Evolutionary conservation across 352 stramenopile genomes (phyloP).

Genomic region (Phytophthora multivora): DNA sequence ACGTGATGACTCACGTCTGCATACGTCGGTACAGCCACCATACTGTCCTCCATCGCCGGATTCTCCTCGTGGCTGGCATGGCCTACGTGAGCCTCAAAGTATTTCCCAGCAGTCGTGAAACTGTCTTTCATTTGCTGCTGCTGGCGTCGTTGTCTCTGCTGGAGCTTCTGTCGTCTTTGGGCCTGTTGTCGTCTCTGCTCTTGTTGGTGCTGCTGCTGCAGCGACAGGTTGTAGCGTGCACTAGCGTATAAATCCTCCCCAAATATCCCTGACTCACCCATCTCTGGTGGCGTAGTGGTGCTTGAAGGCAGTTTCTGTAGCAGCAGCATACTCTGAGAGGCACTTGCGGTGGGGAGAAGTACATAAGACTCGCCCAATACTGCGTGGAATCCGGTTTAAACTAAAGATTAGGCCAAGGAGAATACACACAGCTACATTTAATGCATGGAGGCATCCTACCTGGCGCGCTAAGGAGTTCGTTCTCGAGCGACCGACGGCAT

Average conservation of each 20-base stretch:
- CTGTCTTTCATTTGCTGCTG: slow-evolving; percentile 36
- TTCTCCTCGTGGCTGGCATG: slow-evolving; percentile 24
- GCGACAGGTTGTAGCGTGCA: slow-evolving; percentile 50
- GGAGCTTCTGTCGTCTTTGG: slow-evolving; percentile 30
- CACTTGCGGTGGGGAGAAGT: slow-evolving; percentile 68
- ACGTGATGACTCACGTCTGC: slow-evolving; percentile 79
- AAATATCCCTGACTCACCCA: slow-evolving; percentile 37
- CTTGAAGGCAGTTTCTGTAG: slow-evolving; percentile 40
- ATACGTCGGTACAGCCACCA: slow-evolving; percentile 67
- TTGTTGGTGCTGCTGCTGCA: slow-evolving; percentile 46
- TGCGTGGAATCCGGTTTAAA: slow-evolving; percentile 2
- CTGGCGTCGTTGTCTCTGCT: slow-evolving; percentile 30
- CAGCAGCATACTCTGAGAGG: slow-evolving; percentile 60
- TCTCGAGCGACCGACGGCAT: slow-evolving; percentile 43
- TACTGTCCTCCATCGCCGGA: slow-evolving; percentile 53
- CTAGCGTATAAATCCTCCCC: slow-evolving; percentile 47
- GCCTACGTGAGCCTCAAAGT: slow-evolving; percentile 31
- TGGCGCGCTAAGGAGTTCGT: slow-evolving; percentile 37
- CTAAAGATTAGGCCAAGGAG: slow-evolving; percentile 2
- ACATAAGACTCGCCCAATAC: slow-evolving; percentile 78
- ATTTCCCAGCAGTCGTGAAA: slow-evolving; percentile 21
- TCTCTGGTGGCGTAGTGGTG: slow-evolving; percentile 21
- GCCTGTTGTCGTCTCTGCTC: slow-evolving; percentile 33
- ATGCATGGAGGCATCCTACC: slow-evolving; percentile 16
- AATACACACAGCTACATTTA: background rate